Evolutionary conservation across 176 grass and related monocot genomes (phyloP).

Genomic region (Musa schizocarpa): DNA sequence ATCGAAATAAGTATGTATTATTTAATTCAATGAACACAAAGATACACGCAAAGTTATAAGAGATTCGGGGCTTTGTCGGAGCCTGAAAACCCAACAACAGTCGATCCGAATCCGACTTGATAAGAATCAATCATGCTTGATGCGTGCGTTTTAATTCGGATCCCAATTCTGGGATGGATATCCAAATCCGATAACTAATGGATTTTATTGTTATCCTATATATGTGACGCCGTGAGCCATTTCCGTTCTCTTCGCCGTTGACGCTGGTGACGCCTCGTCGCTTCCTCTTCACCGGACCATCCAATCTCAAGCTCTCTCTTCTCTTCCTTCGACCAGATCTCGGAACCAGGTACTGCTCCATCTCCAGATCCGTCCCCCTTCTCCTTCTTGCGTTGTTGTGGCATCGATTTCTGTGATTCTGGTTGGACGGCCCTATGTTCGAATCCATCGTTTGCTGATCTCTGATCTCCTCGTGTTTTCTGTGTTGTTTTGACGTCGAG

Average conservation of each 20-base stretch:
- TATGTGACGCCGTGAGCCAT: background rate
- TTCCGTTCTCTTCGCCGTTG: background rate
- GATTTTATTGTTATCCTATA: too few relatives aligned
- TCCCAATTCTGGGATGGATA: too few relatives aligned
- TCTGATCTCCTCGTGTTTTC: background rate
- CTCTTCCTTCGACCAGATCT: constrained; percentile 1
- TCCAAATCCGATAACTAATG: too few relatives aligned
- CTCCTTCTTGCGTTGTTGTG: background rate
- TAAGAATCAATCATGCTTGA: too few relatives aligned
- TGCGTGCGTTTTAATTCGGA: too few relatives aligned
- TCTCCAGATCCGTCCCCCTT: background rate
- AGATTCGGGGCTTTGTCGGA: too few relatives aligned
- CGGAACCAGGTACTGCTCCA: background rate
- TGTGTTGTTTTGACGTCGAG: background rate
- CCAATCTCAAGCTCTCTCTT: background rate
- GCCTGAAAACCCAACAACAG: too few relatives aligned
- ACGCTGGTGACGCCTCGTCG: background rate
- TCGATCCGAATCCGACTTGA: too few relatives aligned
- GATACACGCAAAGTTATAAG: too few relatives aligned
- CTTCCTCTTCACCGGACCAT: background rate
- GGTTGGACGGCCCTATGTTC: background rate
- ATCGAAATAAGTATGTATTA: too few relatives aligned
- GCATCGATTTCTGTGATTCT: background rate
- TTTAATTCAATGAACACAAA: too few relatives aligned
- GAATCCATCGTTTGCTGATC: background rate